A percentile compares a stretch with the other conserved stretches of the same genome.
phyloP scores from a whole-genome alignment of 1,139 yeast genomes.

The Pichia sp. region DNA sequence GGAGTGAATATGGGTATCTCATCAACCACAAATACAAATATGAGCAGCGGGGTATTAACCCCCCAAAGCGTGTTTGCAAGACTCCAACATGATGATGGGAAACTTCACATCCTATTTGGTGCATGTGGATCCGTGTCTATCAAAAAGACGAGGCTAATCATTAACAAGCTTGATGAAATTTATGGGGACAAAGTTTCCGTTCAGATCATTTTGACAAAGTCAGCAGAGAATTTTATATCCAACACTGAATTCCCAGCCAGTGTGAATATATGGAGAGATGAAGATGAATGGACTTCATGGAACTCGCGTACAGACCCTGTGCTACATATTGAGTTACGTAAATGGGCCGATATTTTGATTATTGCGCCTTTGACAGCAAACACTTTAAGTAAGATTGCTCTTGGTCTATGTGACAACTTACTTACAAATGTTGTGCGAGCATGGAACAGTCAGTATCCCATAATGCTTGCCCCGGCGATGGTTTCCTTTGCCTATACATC shows the following conservation, averaged over 20 bases:
- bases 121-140: conserved; percentile 88
- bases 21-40: neutral
- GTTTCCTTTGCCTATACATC: conserved; percentile 85
- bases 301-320: conserved; percentile 81
- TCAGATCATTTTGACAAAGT: conserved; percentile 72
- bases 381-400: conserved; percentile 80
- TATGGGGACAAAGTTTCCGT: conserved; percentile 68
- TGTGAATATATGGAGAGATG: conserved; percentile 77
- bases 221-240: conserved; percentile 75
- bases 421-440: conserved; percentile 85
- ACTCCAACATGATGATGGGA: conserved; percentile 87
- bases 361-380: conserved; percentile 91
- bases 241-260: conserved; percentile 52
- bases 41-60: neutral
- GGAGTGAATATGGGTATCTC: too few species aligned
- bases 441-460: conserved; percentile 87
- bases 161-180: conserved; percentile 69
- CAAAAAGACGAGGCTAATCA: conserved; percentile 65
- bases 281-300: conserved; percentile 93
- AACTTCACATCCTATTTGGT: conserved; percentile 76
- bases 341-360: conserved; percentile 91
- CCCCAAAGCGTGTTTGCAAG: conserved; percentile 8
- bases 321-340: conserved; percentile 80
- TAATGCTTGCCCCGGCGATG: conserved; percentile 90
- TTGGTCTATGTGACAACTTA: conserved; percentile 85